Percentiles rank a stretch among this genome's conserved stretches.
phyloP scores from a whole-genome alignment of 495 filamentous ascomycete genomes.

The Evernia prunastri region DNA sequence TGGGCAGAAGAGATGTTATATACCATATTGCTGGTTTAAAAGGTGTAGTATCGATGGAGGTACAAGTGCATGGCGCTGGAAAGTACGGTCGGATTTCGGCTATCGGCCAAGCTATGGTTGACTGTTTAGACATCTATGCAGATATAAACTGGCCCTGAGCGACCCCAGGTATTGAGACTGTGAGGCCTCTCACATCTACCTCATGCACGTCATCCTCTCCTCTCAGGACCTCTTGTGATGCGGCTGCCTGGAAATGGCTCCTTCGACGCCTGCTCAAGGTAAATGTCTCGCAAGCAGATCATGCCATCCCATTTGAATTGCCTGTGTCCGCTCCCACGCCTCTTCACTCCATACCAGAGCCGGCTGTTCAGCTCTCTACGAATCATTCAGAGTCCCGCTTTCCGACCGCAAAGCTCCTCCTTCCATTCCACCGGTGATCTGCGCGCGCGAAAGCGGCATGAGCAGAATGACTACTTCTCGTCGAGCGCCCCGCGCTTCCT shows the following conservation, averaged over 20 bases:
- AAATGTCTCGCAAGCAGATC: not conserved
- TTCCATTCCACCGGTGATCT: conserved; percentile 37
- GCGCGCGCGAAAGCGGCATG: conserved; percentile 33
- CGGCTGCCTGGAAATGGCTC: not conserved
- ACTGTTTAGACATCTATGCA: no score
- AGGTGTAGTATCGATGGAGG: no score
- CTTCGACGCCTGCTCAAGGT: not conserved
- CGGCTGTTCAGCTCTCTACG: conserved; percentile 34
- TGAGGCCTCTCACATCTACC: no score
- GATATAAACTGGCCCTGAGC: no score
- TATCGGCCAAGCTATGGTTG: no score
- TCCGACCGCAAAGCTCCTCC: conserved; percentile 33
- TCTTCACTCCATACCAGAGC: conserved; percentile 17
- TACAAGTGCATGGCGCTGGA: no score
- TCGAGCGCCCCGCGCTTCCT: conserved; percentile 41
- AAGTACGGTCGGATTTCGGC: no score
- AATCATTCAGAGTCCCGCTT: conserved; percentile 31
- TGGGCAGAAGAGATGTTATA: no score
- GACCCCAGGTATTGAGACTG: not conserved
- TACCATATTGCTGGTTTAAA: no score
- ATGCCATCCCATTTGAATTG: conserved; percentile 1
- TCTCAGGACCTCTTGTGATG: not conserved
- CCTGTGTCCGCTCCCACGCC: conserved; percentile 14
- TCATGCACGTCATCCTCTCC: not conserved
- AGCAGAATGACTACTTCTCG: conserved; percentile 45